Base-by-base conservation (phyloP, 225 moss, liverwort and hornwort genomes). In the Physcomitrium patens region DNA sequence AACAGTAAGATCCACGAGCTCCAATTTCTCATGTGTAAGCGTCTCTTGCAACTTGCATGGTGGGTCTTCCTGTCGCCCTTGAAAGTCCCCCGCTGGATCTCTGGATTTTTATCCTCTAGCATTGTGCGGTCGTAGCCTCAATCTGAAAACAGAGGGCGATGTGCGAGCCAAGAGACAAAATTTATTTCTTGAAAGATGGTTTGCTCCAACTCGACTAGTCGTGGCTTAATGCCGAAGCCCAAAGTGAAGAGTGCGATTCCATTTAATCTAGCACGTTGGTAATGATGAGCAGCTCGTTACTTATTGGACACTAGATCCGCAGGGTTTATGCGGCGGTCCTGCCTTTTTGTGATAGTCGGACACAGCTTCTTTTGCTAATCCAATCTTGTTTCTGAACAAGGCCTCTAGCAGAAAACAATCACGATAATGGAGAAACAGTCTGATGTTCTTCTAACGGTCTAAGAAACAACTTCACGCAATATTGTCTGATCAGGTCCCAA, bases 1-100 rank as follows among this genome's bases (percentile, higher is more conserved):
- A 69, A 55, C 18, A 37, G 17, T 6, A 31, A 69, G 28, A 69
- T 9, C 17, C 41, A 69, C 55, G 37, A 53, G 52, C 16, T 18
- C 69, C 53, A 42, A 31, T 41, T 69, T 55, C 69, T 69, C 54
- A 55, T 69, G 11, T n/a, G 55, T 31, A 55, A 37, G 41, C 69
- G 55, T 69, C 55, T n/a, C n/a, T 55, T 7, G 69, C n/a, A 69
- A 16, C 37, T 14, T 37, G 31, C 17, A n/a, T 69, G 31, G 54
- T 11, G 41, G 55, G 12, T 14, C 11, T 8, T 44, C 13, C 4
- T 3, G 8, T 49, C 23, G 23, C 10, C 15, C 28, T 15, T 51
- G 15, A 50, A 9, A 20, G 8, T 51, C 13, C 27, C 14, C 46
- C 51, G 20, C 23, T 49, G 24, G 51, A 68, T 26, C 49, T 47